Percentiles rank a stretch among this genome's conserved stretches.
Evolutionary conservation across 345 rosid species (phyloP).

Genomic region (Sonneratia alba): DNA sequence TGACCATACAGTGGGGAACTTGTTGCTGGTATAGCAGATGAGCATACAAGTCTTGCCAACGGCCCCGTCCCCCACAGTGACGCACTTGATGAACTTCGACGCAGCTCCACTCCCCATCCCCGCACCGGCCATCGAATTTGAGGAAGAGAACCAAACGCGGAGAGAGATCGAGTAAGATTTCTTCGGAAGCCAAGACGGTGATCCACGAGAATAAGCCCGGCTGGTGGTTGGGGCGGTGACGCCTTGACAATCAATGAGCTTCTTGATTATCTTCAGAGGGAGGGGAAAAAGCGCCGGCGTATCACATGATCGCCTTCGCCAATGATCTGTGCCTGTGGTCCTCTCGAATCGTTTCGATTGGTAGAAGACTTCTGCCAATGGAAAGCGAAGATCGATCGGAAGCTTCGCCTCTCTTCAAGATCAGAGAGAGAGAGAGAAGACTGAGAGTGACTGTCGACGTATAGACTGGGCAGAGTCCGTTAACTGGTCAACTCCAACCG

Average conservation of each 20-base stretch:
- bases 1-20: conserved; percentile 64
- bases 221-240: not conserved
- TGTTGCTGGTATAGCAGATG: conserved; percentile 78
- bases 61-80: conserved; percentile 82
- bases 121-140: conserved; percentile 33
- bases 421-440: conserved; percentile 8
- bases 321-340: conserved; percentile 5
- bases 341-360: too few species aligned
- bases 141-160: not conserved
- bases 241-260: not conserved
- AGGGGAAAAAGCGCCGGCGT: conserved; percentile 19
- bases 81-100: conserved; percentile 75
- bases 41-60: conserved; percentile 88
- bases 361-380: not conserved
- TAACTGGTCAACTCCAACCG: not conserved
- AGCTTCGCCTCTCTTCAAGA: not conserved
- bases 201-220: not conserved
- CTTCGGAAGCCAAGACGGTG: not conserved
- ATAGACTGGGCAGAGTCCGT: not conserved
- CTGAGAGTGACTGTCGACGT: not conserved
- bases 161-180: not conserved
- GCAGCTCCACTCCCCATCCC: not conserved
- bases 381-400: not conserved
- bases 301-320: conserved; percentile 41
- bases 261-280: conserved; percentile 9